phyloP scores from a whole-genome alignment of 2,329 filamentous ascomycete species.

The Penicillium decumbens region DNA sequence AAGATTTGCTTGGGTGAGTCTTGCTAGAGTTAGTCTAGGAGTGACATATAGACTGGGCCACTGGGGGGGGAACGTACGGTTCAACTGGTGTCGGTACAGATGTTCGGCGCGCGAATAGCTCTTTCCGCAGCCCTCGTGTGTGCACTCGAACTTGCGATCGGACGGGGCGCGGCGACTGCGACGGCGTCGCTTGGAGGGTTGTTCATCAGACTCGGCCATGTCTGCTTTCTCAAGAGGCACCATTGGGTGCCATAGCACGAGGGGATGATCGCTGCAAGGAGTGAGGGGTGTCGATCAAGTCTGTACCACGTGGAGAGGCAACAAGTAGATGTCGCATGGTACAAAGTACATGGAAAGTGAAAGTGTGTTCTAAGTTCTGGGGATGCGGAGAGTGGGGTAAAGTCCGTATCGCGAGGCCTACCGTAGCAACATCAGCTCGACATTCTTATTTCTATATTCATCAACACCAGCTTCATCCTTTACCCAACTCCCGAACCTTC shows the following conservation, averaged over 20 bases:
- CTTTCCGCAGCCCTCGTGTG: constrained; percentile 83
- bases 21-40: constrained; percentile 31
- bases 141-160: constrained; percentile 67
- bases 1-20: constrained; percentile 95
- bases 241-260: constrained; percentile 17
- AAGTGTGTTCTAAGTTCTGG: neutral
- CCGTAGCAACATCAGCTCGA: too few relatives aligned
- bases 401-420: too few relatives aligned
- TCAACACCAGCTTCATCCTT: too few relatives aligned
- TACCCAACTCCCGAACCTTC: too few relatives aligned
- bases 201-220: constrained; percentile 16
- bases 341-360: neutral
- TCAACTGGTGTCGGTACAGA: constrained; percentile 91
- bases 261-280: constrained; percentile 2
- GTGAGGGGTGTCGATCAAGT: neutral
- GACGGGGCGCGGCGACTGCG: constrained; percentile 44
- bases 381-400: constrained; percentile 11
- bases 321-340: neutral
- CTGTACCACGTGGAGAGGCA: neutral
- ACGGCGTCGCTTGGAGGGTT: constrained; percentile 40
- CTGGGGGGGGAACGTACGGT: constrained; percentile 57
- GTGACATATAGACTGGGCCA: neutral
- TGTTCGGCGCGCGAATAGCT: constrained; percentile 96
- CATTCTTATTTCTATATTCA: too few relatives aligned
- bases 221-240: constrained; percentile 12